phyloP scores from a whole-genome alignment of 495 filamentous ascomycete species.

The Lepraria neglecta region DNA sequence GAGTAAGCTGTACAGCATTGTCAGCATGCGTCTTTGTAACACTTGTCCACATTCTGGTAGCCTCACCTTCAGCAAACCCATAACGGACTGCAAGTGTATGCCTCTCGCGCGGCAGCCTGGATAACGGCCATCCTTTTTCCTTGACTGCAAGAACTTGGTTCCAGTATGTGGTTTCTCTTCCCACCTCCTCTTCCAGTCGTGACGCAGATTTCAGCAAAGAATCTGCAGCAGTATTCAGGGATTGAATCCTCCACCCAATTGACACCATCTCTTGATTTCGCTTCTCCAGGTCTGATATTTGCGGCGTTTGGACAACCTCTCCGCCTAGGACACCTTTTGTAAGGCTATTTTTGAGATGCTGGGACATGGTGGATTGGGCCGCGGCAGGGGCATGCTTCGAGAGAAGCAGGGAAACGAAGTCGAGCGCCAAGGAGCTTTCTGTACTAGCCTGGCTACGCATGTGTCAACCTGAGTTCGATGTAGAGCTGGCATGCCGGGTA shows the following conservation, averaged over 20 bases:
- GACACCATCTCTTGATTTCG: slow-evolving; percentile 53
- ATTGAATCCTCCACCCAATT: slow-evolving; percentile 74
- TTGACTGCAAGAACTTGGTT: slow-evolving; percentile 71
- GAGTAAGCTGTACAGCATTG: slow-evolving; percentile 46
- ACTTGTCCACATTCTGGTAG: background rate
- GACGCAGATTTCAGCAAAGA: slow-evolving; percentile 65
- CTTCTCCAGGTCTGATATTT: slow-evolving; percentile 45
- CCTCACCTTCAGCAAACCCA: slow-evolving; percentile 70
- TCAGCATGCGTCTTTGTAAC: background rate
- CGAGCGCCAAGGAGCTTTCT: slow-evolving; percentile 61
- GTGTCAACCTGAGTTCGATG: slow-evolving; percentile 14
- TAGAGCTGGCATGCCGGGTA: slow-evolving; percentile 6
- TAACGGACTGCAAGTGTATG: slow-evolving; percentile 77
- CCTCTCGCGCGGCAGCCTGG: slow-evolving; percentile 61
- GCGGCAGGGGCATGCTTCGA: slow-evolving; percentile 66
- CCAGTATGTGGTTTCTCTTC: slow-evolving; percentile 82
- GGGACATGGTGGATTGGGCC: slow-evolving; percentile 62
- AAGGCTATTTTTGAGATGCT: slow-evolving; percentile 58
- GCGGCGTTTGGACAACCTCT: slow-evolving; percentile 56
- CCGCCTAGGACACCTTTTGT: slow-evolving; percentile 71
- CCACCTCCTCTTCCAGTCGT: slow-evolving; percentile 67
- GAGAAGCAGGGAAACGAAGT: slow-evolving; percentile 78
- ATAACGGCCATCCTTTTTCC: slow-evolving; percentile 78
- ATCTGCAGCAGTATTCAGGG: slow-evolving; percentile 66
- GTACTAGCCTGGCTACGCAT: slow-evolving; percentile 52